These are phyloP conservation scores for Paramecium sonneborni DNA, from an alignment of 73 alveolate genomes.

Conservation along the genomic window DNA sequence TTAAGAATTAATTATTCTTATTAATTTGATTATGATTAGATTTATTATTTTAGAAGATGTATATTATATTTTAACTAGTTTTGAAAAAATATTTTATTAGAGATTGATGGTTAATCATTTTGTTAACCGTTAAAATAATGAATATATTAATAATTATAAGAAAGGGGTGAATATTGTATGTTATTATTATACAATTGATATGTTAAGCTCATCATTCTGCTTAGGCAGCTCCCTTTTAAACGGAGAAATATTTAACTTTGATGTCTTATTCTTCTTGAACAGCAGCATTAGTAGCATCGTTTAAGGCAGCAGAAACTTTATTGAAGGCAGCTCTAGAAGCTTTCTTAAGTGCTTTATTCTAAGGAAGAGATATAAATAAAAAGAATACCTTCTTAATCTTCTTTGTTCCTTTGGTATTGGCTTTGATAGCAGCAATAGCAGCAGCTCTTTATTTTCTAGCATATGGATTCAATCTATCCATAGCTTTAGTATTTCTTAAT, in stretches of 20 bases:
- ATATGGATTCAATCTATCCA: conserved; percentile 83
- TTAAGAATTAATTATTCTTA: too few relatives aligned
- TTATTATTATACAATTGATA: neutral
- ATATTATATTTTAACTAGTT: too few relatives aligned
- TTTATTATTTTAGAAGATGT: too few relatives aligned
- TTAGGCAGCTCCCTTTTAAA: neutral
- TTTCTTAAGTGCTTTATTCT: conserved; percentile 36
- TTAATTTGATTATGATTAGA: too few relatives aligned
- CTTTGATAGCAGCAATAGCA: neutral
- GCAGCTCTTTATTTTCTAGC: conserved; percentile 64
- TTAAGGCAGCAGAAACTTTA: neutral
- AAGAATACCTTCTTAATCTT: conserved; percentile 44
- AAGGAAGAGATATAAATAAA: neutral
- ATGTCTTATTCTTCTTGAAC: conserved; percentile 33
- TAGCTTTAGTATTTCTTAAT: conserved; percentile 75
- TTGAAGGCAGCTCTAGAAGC: neutral
- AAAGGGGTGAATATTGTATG: neutral
- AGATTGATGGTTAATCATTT: neutral
- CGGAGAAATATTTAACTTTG: conserved; percentile 42
- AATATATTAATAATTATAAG: neutral
- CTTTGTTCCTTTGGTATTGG: neutral
- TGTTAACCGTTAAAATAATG: neutral
- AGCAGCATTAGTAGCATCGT: conserved; percentile 21
- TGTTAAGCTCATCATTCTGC: conserved; percentile 1
- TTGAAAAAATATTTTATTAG: too few relatives aligned